Conservation (phyloP, 1,284 basidiomycete genomes). For the Amylostereum areolatum region DNA sequence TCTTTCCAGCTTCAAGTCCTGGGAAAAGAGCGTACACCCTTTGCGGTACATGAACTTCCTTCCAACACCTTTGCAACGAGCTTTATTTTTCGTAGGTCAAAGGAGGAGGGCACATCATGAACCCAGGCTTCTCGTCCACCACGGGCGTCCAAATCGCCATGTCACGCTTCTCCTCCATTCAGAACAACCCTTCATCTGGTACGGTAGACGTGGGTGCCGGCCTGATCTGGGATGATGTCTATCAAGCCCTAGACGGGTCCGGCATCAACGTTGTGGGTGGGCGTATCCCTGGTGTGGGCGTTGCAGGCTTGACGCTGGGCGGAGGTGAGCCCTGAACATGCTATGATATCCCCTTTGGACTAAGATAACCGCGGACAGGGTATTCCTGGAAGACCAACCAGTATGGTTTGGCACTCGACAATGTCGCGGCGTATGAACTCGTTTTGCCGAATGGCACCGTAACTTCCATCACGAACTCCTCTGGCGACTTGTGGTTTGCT, state of each 20-base stretch:
- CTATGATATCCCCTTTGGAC: not conserved
- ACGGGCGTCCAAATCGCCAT: conserved; percentile 51
- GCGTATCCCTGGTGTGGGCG: conserved; percentile 46
- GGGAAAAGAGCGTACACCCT: conserved; percentile 27
- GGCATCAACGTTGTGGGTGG: conserved; percentile 49
- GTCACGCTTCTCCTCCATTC: conserved; percentile 40
- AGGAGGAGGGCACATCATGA: conserved; percentile 45
- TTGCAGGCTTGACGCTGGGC: conserved; percentile 49
- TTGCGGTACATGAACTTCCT: conserved; percentile 26
- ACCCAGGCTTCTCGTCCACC: conserved; percentile 49
- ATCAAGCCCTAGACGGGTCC: conserved; percentile 36
- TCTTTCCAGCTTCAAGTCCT: conserved; percentile 37
- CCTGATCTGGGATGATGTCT: conserved; percentile 54
- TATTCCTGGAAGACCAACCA: conserved; percentile 52
- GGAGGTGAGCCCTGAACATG: conserved; percentile 34
- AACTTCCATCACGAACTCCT: conserved; percentile 28
- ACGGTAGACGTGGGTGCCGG: conserved; percentile 46
- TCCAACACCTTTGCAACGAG: not conserved
- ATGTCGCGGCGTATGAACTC: conserved; percentile 37
- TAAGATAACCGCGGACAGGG: conserved; percentile 25
- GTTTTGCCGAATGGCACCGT: conserved; percentile 42
- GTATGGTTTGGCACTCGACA: conserved; percentile 45
- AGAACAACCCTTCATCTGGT: conserved; percentile 30
- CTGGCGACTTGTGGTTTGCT: conserved; percentile 41
- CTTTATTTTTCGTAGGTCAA: conserved; percentile 36